Evolutionary conservation across 306 rosid species (phyloP), one percentile per base, ranked within the genome.

Genomic region (Oxytropis ochrocephala): DNA sequence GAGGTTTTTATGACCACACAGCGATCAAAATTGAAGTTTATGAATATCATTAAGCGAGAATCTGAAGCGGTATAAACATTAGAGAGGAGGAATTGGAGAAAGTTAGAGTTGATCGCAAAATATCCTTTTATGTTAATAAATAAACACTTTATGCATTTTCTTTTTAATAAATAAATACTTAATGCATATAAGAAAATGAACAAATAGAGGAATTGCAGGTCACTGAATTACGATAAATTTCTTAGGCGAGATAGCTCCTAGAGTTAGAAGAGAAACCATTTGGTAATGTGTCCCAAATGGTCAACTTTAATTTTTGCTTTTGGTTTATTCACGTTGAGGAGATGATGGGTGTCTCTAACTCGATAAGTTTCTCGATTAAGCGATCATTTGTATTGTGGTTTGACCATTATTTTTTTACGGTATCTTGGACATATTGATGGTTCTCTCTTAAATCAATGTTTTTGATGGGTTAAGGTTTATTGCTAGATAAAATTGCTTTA

Each of bases 1-100:
- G 98, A 49, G 98, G 98, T 68, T 94, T 94, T 83, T 90, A 94
- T 83, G 96, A 94, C 59, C 96, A 94, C 79, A 85, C n/a, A 97
- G 55, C 85, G 92, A 57, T 88, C 98, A 39, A 94, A 78, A 75
- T 85, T 94, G 85, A 90, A 89, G 89, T 89, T 85, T 68, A 87
- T 87, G 92, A 86, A 83, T 76, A 70, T 83, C 39, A 80, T 92
- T 55, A 76, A 77, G 70, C 85, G n/a, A 74, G 81, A 85, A 87
- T 65, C 80, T 7, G 85, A 79, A n/a, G n/a, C 73, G 69, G 82
- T 51, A 76, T 87, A 68, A 76, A 54, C 70, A 7, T 12, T 62
- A 89, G 75, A 75, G 96, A 87, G 78, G 85, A 74, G 39, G 92
- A 92, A 51, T 77, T 92, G 77, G 91, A 80, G 67, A 76, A 78